These are phyloP conservation scores for Trametes sp. DNA, from an alignment of 1,284 basidiomycete species.

Conservation along the genomic window DNA sequence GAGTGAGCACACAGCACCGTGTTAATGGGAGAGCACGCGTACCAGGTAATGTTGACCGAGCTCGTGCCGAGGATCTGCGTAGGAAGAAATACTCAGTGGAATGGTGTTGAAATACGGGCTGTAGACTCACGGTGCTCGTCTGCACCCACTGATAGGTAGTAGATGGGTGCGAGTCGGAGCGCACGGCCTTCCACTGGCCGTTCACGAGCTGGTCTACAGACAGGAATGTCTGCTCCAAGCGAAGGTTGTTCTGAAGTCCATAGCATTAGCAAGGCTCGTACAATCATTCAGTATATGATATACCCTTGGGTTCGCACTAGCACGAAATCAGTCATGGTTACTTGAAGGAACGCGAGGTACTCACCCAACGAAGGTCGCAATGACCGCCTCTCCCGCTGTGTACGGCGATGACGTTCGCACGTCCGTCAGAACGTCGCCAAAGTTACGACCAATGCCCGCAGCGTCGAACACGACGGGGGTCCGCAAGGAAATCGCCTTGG, in stretches of 20 bases:
- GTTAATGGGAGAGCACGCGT: slow-evolving; percentile 31
- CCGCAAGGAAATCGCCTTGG: slow-evolving; percentile 74
- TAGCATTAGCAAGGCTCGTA: not conserved
- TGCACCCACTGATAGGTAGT: slow-evolving; percentile 76
- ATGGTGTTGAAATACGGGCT: no score
- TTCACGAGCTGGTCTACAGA: slow-evolving; percentile 64
- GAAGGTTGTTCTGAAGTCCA: slow-evolving; percentile 71
- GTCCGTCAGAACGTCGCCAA: slow-evolving; percentile 73
- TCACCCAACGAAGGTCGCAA: slow-evolving; percentile 69
- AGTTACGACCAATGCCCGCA: slow-evolving; percentile 61
- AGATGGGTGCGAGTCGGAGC: slow-evolving; percentile 84
- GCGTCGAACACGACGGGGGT: slow-evolving; percentile 69
- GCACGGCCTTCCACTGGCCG: slow-evolving; percentile 63
- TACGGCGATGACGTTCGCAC: slow-evolving; percentile 61
- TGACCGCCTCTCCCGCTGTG: slow-evolving; percentile 63
- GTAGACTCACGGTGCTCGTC: slow-evolving; percentile 55
- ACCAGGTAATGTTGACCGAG: slow-evolving; percentile 72
- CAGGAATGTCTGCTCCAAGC: slow-evolving; percentile 78
- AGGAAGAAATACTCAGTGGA: not conserved
- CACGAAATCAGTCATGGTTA: not conserved
- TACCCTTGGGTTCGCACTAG: slow-evolving; percentile 76
- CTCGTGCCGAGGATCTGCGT: slow-evolving; percentile 65
- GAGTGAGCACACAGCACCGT: not conserved
- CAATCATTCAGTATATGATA: slow-evolving; percentile 32
- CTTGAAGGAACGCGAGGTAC: slow-evolving; percentile 12